Evolutionary conservation across 2,329 filamentous ascomycete genomes (phyloP).

Genomic region (Venturia effusa): DNA sequence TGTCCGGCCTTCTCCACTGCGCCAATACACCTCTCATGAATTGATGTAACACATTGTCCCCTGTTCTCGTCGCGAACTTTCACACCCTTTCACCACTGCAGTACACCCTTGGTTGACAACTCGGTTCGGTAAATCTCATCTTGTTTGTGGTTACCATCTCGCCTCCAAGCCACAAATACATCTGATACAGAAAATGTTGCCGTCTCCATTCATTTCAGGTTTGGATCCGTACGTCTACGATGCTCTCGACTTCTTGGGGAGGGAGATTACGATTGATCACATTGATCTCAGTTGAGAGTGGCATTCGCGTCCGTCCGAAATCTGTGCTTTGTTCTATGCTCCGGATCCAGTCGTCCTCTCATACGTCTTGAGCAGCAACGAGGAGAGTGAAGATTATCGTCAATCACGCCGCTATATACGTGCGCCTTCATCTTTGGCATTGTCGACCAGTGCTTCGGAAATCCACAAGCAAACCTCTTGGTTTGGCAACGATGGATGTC

Average conservation of each 20-base stretch:
- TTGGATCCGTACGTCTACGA: background rate
- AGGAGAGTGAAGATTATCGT: too few relatives aligned
- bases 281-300: background rate
- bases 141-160: background rate
- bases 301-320: background rate
- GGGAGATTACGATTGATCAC: background rate
- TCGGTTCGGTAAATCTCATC: background rate
- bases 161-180: background rate
- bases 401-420: too few relatives aligned
- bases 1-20: background rate
- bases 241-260: background rate
- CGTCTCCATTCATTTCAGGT: background rate
- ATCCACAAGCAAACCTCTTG: too few relatives aligned
- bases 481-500: too few relatives aligned
- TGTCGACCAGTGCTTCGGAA: too few relatives aligned
- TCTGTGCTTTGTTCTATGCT: background rate
- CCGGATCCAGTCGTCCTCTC: background rate
- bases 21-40: background rate
- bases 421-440: too few relatives aligned
- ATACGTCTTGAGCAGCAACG: background rate
- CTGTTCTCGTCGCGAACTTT: background rate
- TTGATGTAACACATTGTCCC: background rate
- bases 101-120: background rate
- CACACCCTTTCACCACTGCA: background rate
- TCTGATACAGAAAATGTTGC: background rate